A percentile compares a stretch with the other conserved stretches of the same genome.
These are phyloP conservation scores for Colletotrichum sp. DNA, from an alignment of 2,329 filamentous ascomycete genomes.

Conservation along the genomic window DNA sequence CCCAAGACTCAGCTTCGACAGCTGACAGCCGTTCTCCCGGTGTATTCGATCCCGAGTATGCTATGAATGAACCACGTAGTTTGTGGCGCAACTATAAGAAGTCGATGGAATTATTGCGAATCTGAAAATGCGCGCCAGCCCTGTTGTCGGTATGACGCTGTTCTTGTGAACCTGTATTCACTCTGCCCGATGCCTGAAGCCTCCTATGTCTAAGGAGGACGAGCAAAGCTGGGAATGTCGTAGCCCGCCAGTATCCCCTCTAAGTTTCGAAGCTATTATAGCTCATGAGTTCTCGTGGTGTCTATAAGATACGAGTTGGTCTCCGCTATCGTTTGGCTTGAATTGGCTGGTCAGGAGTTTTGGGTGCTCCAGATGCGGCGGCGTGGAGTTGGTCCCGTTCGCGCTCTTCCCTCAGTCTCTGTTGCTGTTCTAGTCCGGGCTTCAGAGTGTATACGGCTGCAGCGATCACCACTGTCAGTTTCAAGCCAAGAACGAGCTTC, in stretches of 20 bases:
- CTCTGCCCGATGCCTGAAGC: neutral
- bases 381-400: neutral
- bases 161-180: neutral
- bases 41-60: neutral
- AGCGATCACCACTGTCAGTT: neutral
- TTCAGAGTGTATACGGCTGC: slow-evolving; percentile 11
- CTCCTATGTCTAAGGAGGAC: neutral
- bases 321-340: neutral
- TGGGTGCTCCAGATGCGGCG: neutral
- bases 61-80: neutral
- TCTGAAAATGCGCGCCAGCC: neutral
- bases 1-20: neutral
- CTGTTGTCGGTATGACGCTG: neutral
- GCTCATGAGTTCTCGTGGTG: neutral
- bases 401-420: neutral
- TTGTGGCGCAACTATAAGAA: neutral
- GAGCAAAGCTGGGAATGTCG: neutral
- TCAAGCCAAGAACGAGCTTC: neutral
- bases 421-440: slow-evolving; percentile 9
- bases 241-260: neutral
- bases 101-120: neutral
- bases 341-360: neutral
- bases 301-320: neutral
- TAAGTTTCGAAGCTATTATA: neutral
- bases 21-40: neutral